Evolutionary conservation across 202 grass and related monocot genomes (phyloP), one percentile per base, ranked within the genome.

Genomic region (Setaria viridis): DNA sequence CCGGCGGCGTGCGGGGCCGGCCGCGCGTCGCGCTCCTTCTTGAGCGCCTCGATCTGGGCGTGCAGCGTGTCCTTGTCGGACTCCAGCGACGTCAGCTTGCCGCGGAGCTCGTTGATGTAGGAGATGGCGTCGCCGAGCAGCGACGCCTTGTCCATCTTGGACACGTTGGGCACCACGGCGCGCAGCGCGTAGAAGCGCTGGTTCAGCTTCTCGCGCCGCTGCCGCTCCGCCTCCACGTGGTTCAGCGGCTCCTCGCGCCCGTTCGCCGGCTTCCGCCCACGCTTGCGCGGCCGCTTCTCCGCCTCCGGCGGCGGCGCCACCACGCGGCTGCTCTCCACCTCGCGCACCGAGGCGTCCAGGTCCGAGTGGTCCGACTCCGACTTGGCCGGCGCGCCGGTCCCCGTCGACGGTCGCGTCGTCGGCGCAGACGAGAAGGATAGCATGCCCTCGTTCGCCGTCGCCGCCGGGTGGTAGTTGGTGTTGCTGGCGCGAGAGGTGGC

Each of bases 81-180:
- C 51, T 96, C 97, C 3, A 91, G 9, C 21, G 82, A 66, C 62
- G 82, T 80, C 15, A 93, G 35, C 85, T 99, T 96, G 21, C 47
- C 42, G 14, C 90, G 88, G 39, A 99, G 94, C 87, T 99, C 97
- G 68, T 90, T 93, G 91, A 99, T 99, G 91, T 99, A 99, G 9
- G 93, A 85, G 75, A 94, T 91, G 76, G 97, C 97, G 79, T 99
- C 97, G 47, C 96, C 93, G 1, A 98, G 88, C 72, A 98, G 86
- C 42, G 96, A 98, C 45, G 93, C 93, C 89, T 98, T 98, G 91
- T 98, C 96, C 96, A 98, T 98, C 90, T 98, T 95, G 39, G 96
- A 99, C 53, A 99, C 97, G 86, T 96, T 99, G 5, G 97, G 97
- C 47, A 99, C 97, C 47, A 99, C 97, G 2, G 97, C 94, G 55